Percentiles rank a stretch among this genome's conserved stretches.
Conservation (phyloP, 495 filamentous ascomycete species). For the Penicilliopsis zonata region DNA sequence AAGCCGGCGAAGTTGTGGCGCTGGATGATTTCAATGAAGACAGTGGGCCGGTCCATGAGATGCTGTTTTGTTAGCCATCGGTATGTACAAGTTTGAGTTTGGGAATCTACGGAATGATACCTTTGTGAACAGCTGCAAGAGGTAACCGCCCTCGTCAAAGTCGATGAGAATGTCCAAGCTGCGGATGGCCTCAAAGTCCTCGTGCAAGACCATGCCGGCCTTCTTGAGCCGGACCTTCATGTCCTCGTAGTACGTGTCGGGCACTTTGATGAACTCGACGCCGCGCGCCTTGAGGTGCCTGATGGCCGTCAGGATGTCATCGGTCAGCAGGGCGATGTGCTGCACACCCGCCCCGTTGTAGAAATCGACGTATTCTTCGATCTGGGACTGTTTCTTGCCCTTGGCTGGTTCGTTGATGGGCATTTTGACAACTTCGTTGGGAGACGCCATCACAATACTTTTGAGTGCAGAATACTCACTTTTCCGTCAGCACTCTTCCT, state of each 20-base stretch:
- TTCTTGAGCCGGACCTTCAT: slow-evolving; percentile 55
- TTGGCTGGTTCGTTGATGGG: slow-evolving; percentile 91
- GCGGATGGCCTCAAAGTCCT: slow-evolving; percentile 65
- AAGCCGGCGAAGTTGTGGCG: slow-evolving; percentile 78
- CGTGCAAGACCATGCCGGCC: slow-evolving; percentile 42
- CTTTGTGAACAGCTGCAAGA: slow-evolving; percentile 81
- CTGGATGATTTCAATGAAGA: slow-evolving; percentile 92
- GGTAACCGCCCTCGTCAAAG: slow-evolving; percentile 81
- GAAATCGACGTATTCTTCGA: slow-evolving; percentile 86
- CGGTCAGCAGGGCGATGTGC: slow-evolving; percentile 76
- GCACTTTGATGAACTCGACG: slow-evolving; percentile 81
- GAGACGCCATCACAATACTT: slow-evolving; percentile 76
- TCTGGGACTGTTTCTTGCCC: slow-evolving; percentile 77
- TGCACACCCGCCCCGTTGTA: slow-evolving; percentile 80
- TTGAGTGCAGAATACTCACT: slow-evolving; percentile 73
- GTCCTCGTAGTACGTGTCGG: slow-evolving; percentile 67
- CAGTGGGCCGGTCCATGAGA: slow-evolving; percentile 82
- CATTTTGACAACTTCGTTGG: slow-evolving; percentile 82
- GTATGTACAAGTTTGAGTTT: background rate
- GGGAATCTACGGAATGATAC: slow-evolving; percentile 21
- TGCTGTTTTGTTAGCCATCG: slow-evolving; percentile 37
- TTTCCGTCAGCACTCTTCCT: background rate
- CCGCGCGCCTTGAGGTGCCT: slow-evolving; percentile 62
- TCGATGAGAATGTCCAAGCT: slow-evolving; percentile 75
- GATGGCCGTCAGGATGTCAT: slow-evolving; percentile 65